Percentiles rank a stretch among this genome's conserved stretches.
These are phyloP conservation scores for Ascochyta pisi DNA, from an alignment of 2,329 filamentous ascomycete species.

Conservation along the genomic window DNA sequence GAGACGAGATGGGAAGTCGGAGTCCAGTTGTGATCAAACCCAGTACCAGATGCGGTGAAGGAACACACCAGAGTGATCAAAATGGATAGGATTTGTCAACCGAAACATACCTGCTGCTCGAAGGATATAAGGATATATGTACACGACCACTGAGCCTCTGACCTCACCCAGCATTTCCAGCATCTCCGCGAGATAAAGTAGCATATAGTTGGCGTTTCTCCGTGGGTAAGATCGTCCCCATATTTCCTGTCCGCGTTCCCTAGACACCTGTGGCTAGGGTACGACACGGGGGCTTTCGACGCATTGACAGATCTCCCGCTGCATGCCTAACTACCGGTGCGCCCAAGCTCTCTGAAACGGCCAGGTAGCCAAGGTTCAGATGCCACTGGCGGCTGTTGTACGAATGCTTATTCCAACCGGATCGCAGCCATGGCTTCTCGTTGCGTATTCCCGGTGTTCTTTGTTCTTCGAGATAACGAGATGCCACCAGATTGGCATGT, in stretches of 20 bases:
- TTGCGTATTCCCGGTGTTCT: background rate
- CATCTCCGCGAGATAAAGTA: slow-evolving; percentile 16
- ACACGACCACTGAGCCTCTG: slow-evolving; percentile 2
- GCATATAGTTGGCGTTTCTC: slow-evolving; percentile 10
- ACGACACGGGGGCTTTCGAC: slow-evolving; percentile 3
- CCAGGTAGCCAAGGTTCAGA: background rate
- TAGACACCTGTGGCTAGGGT: slow-evolving; percentile 5
- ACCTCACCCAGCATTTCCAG: slow-evolving; percentile 13
- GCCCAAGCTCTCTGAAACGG: background rate
- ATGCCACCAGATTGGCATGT: background rate
- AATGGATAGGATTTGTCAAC: background rate
- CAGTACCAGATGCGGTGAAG: background rate
- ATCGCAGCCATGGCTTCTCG: background rate
- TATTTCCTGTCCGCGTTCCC: slow-evolving; percentile 1
- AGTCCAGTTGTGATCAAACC: background rate
- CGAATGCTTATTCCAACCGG: slow-evolving; percentile 8
- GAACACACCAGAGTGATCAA: background rate
- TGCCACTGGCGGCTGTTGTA: slow-evolving; percentile 1
- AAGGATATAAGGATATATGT: slow-evolving; percentile 2
- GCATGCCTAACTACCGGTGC: background rate
- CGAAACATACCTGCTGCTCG: background rate
- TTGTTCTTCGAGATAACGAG: slow-evolving; percentile 2
- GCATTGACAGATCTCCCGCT: slow-evolving; percentile 14
- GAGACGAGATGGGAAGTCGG: background rate
- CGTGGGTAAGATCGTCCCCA: slow-evolving; percentile 16